A percentile compares a stretch with the other conserved stretches of the same genome.
Evolutionary conservation across 2,329 filamentous ascomycete genomes (phyloP).

Genomic region (Arachnomyces sp.): DNA sequence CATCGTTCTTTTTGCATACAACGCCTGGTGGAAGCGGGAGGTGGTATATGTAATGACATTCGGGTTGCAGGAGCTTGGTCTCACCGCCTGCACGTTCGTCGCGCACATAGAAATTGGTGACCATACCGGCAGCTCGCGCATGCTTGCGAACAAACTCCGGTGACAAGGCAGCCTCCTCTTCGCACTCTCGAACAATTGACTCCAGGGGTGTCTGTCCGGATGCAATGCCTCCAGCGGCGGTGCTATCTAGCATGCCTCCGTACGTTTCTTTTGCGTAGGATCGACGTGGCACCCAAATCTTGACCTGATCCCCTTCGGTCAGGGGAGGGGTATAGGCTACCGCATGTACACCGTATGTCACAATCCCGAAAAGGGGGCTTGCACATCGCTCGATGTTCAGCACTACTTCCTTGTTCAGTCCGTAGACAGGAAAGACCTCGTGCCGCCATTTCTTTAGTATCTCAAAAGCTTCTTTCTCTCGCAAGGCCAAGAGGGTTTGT

Average conservation of each 20-base stretch:
- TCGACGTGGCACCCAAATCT: constrained; percentile 22
- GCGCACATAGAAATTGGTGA: constrained; percentile 11
- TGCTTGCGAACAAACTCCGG: constrained; percentile 14
- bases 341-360: constrained; percentile 38
- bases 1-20: constrained; percentile 19
- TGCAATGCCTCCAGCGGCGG: constrained; percentile 17
- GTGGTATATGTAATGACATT: constrained; percentile 27
- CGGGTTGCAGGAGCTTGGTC: constrained; percentile 19
- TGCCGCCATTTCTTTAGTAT: too few species aligned
- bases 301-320: constrained; percentile 4
- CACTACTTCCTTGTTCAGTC: constrained; percentile 28
- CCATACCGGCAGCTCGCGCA: constrained; percentile 12
- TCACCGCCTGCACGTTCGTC: constrained; percentile 9
- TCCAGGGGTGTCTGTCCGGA: constrained; percentile 17
- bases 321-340: constrained; percentile 24
- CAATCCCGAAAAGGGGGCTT: constrained; percentile 35
- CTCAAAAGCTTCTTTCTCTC: too few species aligned
- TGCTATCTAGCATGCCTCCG: constrained; percentile 24
- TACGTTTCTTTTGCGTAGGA: constrained; percentile 20
- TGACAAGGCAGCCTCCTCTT: constrained; percentile 19
- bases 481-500: too few species aligned
- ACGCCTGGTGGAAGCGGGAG: constrained; percentile 19
- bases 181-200: constrained; percentile 20
- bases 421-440: constrained; percentile 37
- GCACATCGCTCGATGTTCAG: constrained; percentile 37